Conservation (phyloP, 2,329 filamentous ascomycete genomes). For the Tolypocladium tundrense region DNA sequence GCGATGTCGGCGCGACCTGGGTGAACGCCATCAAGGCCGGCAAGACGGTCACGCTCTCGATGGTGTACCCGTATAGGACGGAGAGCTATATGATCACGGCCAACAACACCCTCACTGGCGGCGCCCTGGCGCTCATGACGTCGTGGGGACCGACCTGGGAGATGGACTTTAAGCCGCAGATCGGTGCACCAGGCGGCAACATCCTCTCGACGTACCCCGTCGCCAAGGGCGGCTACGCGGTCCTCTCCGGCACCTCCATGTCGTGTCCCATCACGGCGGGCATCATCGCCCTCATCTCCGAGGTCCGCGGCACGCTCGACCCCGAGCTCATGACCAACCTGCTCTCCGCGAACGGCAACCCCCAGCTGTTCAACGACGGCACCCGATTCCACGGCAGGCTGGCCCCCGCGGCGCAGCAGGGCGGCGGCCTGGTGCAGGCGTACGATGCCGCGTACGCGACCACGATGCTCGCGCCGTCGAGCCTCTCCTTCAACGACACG, state of each 20-base stretch:
- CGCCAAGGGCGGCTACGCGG: conserved; percentile 35
- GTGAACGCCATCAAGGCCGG: conserved; percentile 25
- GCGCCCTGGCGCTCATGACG: conserved; percentile 40
- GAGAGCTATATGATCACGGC: conserved; percentile 17
- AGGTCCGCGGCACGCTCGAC: conserved; percentile 39
- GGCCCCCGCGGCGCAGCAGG: conserved; percentile 49
- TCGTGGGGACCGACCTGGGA: conserved; percentile 54
- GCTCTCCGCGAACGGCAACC: conserved; percentile 38
- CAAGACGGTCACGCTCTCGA: conserved; percentile 20
- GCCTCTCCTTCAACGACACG: conserved; percentile 53
- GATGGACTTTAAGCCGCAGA: conserved; percentile 43
- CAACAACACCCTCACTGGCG: conserved; percentile 26
- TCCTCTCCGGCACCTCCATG: conserved; percentile 51
- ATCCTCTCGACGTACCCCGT: conserved; percentile 48
- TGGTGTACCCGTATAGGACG: conserved; percentile 24
- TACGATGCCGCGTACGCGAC: conserved; percentile 46
- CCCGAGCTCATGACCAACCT: conserved; percentile 28
- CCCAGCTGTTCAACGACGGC: conserved; percentile 37
- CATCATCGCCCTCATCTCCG: conserved; percentile 41
- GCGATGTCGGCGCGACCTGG: too few species aligned
- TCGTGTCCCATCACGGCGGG: conserved; percentile 45
- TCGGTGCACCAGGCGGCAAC: conserved; percentile 43
- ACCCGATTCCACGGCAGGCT: conserved; percentile 24
- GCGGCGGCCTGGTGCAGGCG: conserved; percentile 48
- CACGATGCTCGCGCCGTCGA: conserved; percentile 40